Evolutionary conservation across 1,284 basidiomycete species (phyloP).

Genomic region (Malassezia brasiliensis): DNA sequence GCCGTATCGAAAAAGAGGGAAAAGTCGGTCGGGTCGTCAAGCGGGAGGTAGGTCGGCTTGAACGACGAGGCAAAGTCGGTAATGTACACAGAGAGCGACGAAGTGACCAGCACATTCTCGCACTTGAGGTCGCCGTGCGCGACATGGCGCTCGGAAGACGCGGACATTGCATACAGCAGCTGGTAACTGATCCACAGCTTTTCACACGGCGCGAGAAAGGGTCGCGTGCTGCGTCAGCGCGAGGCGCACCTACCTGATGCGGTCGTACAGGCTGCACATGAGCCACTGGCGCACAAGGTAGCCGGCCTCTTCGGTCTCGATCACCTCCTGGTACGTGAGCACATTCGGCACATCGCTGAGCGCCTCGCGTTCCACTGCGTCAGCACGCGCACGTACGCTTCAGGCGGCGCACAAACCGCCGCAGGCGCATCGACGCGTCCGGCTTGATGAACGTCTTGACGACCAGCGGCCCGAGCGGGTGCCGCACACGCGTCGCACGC

Average conservation of each 20-base stretch:
- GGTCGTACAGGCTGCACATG: constrained; percentile 87
- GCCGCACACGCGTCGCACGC: constrained; percentile 74
- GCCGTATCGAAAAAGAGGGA: constrained; percentile 97
- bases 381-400: constrained; percentile 54
- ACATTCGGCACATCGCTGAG: constrained; percentile 76
- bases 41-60: constrained; percentile 88
- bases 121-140: constrained; percentile 97
- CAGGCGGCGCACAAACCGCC: constrained; percentile 60
- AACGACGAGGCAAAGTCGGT: constrained; percentile 88
- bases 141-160: constrained; percentile 66
- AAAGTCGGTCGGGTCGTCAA: constrained; percentile 95
- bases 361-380: constrained; percentile 62
- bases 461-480: constrained; percentile 62
- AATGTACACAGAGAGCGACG: constrained; percentile 88
- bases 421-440: constrained; percentile 61
- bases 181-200: constrained; percentile 99
- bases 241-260: constrained; percentile 66
- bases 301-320: constrained; percentile 91
- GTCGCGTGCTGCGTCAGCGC: constrained; percentile 64
- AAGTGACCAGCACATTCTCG: constrained; percentile 91
- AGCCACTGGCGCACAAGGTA: constrained; percentile 93
- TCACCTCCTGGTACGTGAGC: constrained; percentile 77
- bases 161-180: constrained; percentile 71
- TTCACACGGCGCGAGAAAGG: constrained; percentile 80
- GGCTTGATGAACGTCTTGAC: constrained; percentile 76